phyloP scores from a whole-genome alignment of 352 stramenopile species.

The Phytopythium cucurbitacearum region DNA sequence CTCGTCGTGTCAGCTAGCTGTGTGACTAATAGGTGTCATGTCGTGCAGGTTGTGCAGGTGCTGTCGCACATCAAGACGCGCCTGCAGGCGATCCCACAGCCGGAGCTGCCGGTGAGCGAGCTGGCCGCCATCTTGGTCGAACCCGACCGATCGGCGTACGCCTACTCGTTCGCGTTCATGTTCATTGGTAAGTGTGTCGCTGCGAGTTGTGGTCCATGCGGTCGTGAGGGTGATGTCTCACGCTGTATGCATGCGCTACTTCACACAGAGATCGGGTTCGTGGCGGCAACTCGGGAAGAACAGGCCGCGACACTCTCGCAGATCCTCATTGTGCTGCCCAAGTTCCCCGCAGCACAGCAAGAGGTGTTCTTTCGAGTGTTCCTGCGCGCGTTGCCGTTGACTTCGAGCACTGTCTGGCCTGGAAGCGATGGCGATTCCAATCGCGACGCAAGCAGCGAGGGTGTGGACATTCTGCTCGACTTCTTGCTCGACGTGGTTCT shows the following conservation, averaged over 20 bases:
- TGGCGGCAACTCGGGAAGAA: slow-evolving; percentile 34
- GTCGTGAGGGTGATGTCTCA: not conserved
- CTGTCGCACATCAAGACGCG: slow-evolving; percentile 71
- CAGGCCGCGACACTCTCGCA: slow-evolving; percentile 29
- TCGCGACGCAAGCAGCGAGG: slow-evolving; percentile 8
- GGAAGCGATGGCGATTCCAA: slow-evolving; percentile 4
- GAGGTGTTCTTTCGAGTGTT: slow-evolving; percentile 66
- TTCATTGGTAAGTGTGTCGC: slow-evolving; percentile 50
- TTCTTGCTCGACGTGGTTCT: slow-evolving; percentile 72
- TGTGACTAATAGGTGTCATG: not conserved
- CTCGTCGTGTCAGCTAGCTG: not conserved
- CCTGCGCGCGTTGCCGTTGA: slow-evolving; percentile 41
- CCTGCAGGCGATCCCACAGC: slow-evolving; percentile 43
- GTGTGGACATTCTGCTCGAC: slow-evolving; percentile 51
- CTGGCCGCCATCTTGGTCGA: slow-evolving; percentile 39
- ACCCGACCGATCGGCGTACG: slow-evolving; percentile 40
- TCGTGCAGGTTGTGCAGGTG: slow-evolving; percentile 58
- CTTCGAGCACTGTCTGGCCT: slow-evolving; percentile 14
- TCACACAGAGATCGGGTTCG: slow-evolving; percentile 59
- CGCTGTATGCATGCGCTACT: not conserved
- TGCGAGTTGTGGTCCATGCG: not conserved
- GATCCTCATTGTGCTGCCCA: slow-evolving; percentile 26
- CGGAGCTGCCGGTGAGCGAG: slow-evolving; percentile 42
- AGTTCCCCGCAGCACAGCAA: slow-evolving; percentile 34
- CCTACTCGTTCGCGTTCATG: slow-evolving; percentile 64